Evolutionary conservation across 768 basidiomycete genomes (phyloP).

Genomic region (Podaxis sp.): DNA sequence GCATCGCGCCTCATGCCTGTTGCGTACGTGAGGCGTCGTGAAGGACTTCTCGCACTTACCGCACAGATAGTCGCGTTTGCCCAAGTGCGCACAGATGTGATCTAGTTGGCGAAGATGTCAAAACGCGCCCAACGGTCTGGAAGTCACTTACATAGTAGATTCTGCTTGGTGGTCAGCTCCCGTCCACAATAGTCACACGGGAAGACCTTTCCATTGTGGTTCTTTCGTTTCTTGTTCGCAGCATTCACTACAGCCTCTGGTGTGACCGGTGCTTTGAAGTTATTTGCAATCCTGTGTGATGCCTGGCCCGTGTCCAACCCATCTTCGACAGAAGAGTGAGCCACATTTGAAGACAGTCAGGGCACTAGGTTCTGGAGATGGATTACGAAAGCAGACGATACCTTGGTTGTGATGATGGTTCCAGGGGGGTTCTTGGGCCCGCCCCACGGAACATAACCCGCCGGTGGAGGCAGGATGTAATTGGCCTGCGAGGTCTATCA

Average conservation of each 20-base stretch:
- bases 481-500: no score
- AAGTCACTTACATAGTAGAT: slow-evolving; percentile 6
- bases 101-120: neutral
- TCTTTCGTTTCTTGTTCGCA: slow-evolving; percentile 10
- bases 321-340: neutral
- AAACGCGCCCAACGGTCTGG: neutral
- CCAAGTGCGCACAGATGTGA: slow-evolving; percentile 7
- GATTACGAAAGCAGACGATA: neutral
- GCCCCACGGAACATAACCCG: neutral
- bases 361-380: neutral
- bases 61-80: slow-evolving; percentile 9
- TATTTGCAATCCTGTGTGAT: no score
- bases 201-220: slow-evolving; percentile 9
- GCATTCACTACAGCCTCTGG: slow-evolving; percentile 8
- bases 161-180: slow-evolving; percentile 14
- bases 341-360: neutral
- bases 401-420: neutral
- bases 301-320: neutral
- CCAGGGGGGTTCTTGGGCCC: neutral
- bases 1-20: slow-evolving; percentile 6
- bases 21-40: slow-evolving; percentile 15
- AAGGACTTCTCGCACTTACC: slow-evolving; percentile 10
- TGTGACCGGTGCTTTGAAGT: slow-evolving; percentile 5
- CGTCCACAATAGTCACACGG: neutral
- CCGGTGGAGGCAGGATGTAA: no score